These are phyloP conservation scores for Galerina sulciceps DNA, from an alignment of 768 basidiomycete genomes.

Conservation along the genomic window DNA sequence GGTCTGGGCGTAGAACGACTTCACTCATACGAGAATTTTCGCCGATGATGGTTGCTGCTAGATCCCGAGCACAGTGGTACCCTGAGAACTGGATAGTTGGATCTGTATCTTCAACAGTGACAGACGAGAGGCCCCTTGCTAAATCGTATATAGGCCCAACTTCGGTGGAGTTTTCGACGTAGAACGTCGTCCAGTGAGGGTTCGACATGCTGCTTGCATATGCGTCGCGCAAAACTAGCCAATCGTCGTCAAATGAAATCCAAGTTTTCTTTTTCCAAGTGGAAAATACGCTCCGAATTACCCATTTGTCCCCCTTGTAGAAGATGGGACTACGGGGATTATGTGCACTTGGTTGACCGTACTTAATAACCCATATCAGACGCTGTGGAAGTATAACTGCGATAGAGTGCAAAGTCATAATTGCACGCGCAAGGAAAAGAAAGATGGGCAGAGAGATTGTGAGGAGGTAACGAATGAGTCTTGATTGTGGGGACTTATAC, in stretches of 20 bases:
- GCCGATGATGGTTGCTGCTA: not conserved
- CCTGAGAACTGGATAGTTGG: not conserved
- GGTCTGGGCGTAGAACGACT: not conserved
- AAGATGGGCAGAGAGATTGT: not conserved
- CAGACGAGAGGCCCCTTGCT: not conserved
- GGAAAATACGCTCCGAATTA: not conserved
- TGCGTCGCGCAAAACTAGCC: not conserved
- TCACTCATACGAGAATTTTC: not conserved
- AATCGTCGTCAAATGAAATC: not conserved
- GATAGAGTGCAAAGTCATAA: not conserved
- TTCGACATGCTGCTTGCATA: not conserved
- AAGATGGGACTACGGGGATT: too few species aligned
- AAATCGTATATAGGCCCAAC: not conserved
- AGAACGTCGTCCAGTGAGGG: not conserved
- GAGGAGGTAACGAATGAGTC: not conserved
- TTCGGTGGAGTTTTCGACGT: not conserved
- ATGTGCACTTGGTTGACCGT: too few species aligned
- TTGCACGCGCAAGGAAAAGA: not conserved
- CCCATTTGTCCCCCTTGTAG: not conserved
- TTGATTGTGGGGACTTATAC: constrained; percentile 1
- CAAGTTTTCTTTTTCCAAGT: not conserved
- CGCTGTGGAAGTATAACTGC: not conserved
- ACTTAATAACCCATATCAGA: not conserved
- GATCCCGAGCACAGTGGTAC: not conserved
- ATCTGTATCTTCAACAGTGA: not conserved